Evolutionary conservation across 768 basidiomycete species (phyloP).

Genomic region (Leccinum aurantiacum): DNA sequence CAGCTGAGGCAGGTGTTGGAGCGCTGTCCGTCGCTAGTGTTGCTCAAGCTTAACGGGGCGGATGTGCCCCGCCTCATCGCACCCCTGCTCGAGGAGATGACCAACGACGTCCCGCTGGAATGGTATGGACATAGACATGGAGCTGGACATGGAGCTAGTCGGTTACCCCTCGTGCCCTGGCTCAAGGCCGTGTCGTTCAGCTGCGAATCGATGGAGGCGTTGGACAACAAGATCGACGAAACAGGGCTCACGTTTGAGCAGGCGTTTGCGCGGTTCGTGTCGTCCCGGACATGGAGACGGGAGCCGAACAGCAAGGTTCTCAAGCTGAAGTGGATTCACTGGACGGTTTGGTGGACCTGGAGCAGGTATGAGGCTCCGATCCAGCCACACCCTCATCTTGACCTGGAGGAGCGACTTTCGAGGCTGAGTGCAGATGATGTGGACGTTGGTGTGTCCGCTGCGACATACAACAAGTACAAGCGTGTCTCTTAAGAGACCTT

Average conservation of each 20-base stretch:
- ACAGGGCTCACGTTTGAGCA: constrained; percentile 30
- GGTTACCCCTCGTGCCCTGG: constrained; percentile 28
- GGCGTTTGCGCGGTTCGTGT: constrained; percentile 23
- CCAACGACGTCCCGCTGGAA: constrained; percentile 18
- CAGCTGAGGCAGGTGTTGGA: constrained; percentile 29
- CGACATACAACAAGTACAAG: constrained; percentile 34
- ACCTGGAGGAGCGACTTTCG: constrained; percentile 25
- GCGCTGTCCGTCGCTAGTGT: constrained; percentile 30
- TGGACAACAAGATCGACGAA: constrained; percentile 23
- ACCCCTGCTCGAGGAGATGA: constrained; percentile 28
- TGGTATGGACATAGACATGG: background rate
- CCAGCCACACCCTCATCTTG: constrained; percentile 21
- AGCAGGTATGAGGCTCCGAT: constrained; percentile 21
- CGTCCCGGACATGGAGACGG: constrained; percentile 28
- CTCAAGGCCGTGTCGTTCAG: constrained; percentile 32
- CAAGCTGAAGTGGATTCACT: constrained; percentile 31
- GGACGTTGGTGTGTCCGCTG: constrained; percentile 32
- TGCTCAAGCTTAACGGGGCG: constrained; percentile 30
- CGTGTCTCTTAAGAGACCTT: constrained; percentile 25
- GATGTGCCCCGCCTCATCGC: constrained; percentile 23
- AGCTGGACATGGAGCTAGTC: background rate
- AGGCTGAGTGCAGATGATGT: constrained; percentile 26
- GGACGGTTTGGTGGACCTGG: constrained; percentile 35
- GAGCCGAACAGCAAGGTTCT: constrained; percentile 27
- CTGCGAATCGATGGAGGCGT: constrained; percentile 27